Evolutionary conservation across 768 basidiomycete genomes (phyloP).

Genomic region (Tylopilus sp.): DNA sequence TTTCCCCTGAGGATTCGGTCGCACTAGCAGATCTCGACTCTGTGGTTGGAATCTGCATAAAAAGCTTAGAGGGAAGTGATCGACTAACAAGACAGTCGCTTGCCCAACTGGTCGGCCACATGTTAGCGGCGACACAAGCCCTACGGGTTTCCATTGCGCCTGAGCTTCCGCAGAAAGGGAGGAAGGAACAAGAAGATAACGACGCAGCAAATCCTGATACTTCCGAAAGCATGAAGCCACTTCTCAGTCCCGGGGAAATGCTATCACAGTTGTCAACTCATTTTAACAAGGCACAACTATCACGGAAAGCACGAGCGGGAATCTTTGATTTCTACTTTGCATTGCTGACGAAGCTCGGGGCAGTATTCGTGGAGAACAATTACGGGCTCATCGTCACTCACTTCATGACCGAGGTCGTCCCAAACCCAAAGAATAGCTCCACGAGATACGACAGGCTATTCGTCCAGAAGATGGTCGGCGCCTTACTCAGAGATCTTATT

Average conservation of each 20-base stretch:
- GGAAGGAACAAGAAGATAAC: slow-evolving; percentile 61
- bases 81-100: slow-evolving; percentile 79
- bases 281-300: slow-evolving; percentile 70
- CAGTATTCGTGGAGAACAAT: slow-evolving; percentile 75
- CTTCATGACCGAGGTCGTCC: slow-evolving; percentile 73
- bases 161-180: slow-evolving; percentile 53
- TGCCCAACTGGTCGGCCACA: slow-evolving; percentile 75
- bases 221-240: slow-evolving; percentile 59
- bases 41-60: slow-evolving; percentile 62
- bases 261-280: slow-evolving; percentile 70
- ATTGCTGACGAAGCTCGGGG: slow-evolving; percentile 70
- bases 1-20: slow-evolving; percentile 52
- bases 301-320: slow-evolving; percentile 75
- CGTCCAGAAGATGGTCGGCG: slow-evolving; percentile 67
- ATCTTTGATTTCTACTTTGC: slow-evolving; percentile 88
- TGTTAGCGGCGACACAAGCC: slow-evolving; percentile 81
- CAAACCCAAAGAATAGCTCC: slow-evolving; percentile 48
- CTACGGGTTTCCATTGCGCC: slow-evolving; percentile 47
- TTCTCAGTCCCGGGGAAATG: slow-evolving; percentile 78
- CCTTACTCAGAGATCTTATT: slow-evolving; percentile 81
- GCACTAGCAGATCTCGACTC: slow-evolving; percentile 73
- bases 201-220: slow-evolving; percentile 47
- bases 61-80: slow-evolving; percentile 78
- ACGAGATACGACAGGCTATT: slow-evolving; percentile 74
- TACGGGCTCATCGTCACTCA: slow-evolving; percentile 79